Evolutionary conservation across 2,329 filamentous ascomycete species (phyloP).

Genomic region (Fusarium floridanum): DNA sequence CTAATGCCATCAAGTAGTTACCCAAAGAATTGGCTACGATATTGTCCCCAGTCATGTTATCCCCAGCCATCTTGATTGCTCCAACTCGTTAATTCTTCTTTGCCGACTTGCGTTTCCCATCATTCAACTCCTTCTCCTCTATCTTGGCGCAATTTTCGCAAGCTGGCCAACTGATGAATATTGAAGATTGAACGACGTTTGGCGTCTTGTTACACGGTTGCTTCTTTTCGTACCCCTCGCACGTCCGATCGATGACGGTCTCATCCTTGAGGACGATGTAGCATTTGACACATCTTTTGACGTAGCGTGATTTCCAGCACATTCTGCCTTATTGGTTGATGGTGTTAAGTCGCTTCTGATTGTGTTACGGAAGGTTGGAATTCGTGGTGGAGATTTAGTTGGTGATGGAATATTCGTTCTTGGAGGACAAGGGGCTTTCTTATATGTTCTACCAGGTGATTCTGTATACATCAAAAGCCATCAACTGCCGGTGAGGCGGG

Average conservation of each 20-base stretch:
- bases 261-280: not conserved
- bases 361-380: not conserved
- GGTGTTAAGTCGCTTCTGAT: not conserved
- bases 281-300: not conserved
- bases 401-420: not conserved
- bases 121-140: not conserved
- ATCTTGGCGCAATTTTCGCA: not conserved
- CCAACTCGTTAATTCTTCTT: not conserved
- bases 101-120: not conserved
- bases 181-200: not conserved
- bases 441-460: not conserved
- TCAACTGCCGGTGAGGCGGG: not conserved
- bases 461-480: not conserved
- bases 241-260: not conserved
- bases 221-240: not conserved
- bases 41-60: not conserved
- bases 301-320: slow-evolving; percentile 6
- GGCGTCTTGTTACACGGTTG: not conserved
- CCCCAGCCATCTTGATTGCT: not conserved
- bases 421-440: not conserved
- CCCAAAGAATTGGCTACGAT: not conserved
- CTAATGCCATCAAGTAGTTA: no score
- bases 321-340: not conserved
- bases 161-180: not conserved
- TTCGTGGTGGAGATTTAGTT: not conserved